Evolutionary conservation across 2,329 filamentous ascomycete genomes (phyloP), one percentile per base, ranked within the genome.

Genomic region (Ophiostoma sp.): DNA sequence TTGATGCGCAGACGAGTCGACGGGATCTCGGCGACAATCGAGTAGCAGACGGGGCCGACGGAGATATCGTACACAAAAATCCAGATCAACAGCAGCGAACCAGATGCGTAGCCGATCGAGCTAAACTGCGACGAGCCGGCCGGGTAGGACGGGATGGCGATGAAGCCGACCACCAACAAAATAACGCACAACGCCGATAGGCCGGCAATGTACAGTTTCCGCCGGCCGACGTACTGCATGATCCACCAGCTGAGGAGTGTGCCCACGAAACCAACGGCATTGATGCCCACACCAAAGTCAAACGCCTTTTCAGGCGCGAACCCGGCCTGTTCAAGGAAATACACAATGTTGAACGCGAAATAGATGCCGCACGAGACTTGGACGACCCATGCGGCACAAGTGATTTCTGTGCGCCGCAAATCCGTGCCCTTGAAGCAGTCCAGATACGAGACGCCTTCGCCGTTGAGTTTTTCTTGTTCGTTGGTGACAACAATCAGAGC

Each of bases 401-500:
- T 81, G 31, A 85, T 84, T 72, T 85, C 83, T 0, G 84, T 85
- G 31, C 85, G 80, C 0, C 84, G 80, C 3, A 84, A 78, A 72
- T 88, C 83, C 8, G 79, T 76, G 11, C 82, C 83, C 33, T 81
- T 81, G 78, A 87, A 87, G 75, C 85, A 86, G 77, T 87, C 84
- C 36, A 77, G 68, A 76, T 87, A 87, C 0, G 82, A 82, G 2
- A 78, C 36, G 59, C 59, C 59, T 7, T 22, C 59, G 19, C 31
- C 59, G 33, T n/a, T 15, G 33, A 81, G 78, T 25, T 80, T 78
- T 76, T 87, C 84, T 15, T 84, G 77, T 77, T 82, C 81, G 71
- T 84, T 83, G 2, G 75, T 86, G 70, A 85, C 80, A 4, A 82
- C 77, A 79, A 86, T 84, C 81, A 85, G 82, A 17, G 83, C 82